Evolutionary conservation across 2,329 filamentous ascomycete species (phyloP).

Genomic region (Herpotrichia juniperi): DNA sequence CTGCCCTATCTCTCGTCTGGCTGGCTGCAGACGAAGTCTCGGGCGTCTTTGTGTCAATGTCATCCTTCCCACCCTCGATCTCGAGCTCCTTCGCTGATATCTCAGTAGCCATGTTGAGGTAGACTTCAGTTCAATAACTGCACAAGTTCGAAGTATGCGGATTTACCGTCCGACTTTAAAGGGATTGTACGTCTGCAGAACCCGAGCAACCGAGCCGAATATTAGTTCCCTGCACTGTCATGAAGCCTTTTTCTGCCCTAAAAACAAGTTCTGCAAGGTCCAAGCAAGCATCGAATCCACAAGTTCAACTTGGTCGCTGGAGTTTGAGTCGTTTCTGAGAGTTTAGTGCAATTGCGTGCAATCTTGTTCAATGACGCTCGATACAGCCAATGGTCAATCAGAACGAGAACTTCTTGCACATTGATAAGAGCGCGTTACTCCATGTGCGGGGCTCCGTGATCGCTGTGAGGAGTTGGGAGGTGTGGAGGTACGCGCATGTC

Average conservation of each 20-base stretch:
- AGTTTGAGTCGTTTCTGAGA: not conserved
- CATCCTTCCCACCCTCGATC: not conserved
- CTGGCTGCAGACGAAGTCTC: constrained; percentile 1
- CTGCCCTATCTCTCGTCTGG: constrained; percentile 1
- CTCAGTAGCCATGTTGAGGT: not conserved
- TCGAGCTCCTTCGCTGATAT: not conserved
- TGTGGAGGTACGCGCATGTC: not conserved
- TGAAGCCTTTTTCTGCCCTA: not conserved
- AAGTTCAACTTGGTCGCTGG: not conserved
- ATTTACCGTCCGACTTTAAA: not conserved
- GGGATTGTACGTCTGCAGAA: not conserved
- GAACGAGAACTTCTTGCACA: not conserved
- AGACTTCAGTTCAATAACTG: not conserved
- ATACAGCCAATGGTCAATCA: not conserved
- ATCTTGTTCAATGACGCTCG: not conserved
- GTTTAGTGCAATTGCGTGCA: not conserved
- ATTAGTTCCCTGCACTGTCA: not conserved
- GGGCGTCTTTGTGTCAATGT: not conserved
- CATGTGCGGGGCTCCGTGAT: not conserved
- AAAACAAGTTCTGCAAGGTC: not conserved
- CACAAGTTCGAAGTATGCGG: not conserved
- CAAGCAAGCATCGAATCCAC: not conserved
- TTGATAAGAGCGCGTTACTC: not conserved
- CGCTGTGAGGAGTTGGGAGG: not conserved
- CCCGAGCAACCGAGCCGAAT: not conserved